These are phyloP conservation scores for Ophiostoma sp. DNA, from an alignment of 2,329 filamentous ascomycete genomes.

Conservation along the genomic window DNA sequence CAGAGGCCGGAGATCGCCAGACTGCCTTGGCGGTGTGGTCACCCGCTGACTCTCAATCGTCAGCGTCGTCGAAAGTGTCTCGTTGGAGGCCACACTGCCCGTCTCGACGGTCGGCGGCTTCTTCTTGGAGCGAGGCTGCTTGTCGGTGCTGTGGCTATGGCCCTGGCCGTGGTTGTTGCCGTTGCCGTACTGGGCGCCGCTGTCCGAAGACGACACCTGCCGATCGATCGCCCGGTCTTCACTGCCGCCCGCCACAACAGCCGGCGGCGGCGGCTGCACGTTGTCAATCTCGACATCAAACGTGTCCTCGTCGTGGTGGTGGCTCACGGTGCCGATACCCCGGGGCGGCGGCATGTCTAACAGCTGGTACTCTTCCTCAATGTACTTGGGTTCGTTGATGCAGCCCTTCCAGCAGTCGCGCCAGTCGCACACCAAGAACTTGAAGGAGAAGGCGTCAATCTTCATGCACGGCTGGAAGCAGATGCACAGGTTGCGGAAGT, in stretches of 20 bases:
- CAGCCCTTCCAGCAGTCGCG: slow-evolving; percentile 96
- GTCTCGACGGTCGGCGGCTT: slow-evolving; percentile 44
- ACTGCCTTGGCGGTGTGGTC: slow-evolving; percentile 38
- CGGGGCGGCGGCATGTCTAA: slow-evolving; percentile 60
- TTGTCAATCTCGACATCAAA: slow-evolving; percentile 3
- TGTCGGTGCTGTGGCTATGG: slow-evolving; percentile 27
- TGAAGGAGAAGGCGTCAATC: slow-evolving; percentile 93
- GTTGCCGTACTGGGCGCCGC: slow-evolving; percentile 54
- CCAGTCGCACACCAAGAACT: slow-evolving; percentile 93
- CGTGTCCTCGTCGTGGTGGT: slow-evolving; percentile 25
- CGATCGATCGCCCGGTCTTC: slow-evolving; percentile 42
- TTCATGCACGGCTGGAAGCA: slow-evolving; percentile 98
- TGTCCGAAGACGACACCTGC: slow-evolving; percentile 65
- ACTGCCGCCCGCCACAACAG: slow-evolving; percentile 23
- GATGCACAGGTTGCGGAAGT: slow-evolving; percentile 91
- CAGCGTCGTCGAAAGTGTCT: slow-evolving; percentile 48
- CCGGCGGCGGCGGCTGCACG: slow-evolving; percentile 19
- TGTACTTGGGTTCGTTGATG: slow-evolving; percentile 80
- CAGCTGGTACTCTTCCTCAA: slow-evolving; percentile 66
- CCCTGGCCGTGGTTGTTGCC: slow-evolving; percentile 29
- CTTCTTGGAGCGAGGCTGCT: slow-evolving; percentile 43
- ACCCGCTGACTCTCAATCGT: slow-evolving; percentile 48
- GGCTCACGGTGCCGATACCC: slow-evolving; percentile 41
- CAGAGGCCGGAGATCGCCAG: slow-evolving; percentile 54
- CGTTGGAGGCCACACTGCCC: slow-evolving; percentile 47